A percentile compares a stretch with the other conserved stretches of the same genome.
These are phyloP conservation scores for Beauveria varroae DNA, from an alignment of 2,329 filamentous ascomycete genomes.

Conservation along the genomic window DNA sequence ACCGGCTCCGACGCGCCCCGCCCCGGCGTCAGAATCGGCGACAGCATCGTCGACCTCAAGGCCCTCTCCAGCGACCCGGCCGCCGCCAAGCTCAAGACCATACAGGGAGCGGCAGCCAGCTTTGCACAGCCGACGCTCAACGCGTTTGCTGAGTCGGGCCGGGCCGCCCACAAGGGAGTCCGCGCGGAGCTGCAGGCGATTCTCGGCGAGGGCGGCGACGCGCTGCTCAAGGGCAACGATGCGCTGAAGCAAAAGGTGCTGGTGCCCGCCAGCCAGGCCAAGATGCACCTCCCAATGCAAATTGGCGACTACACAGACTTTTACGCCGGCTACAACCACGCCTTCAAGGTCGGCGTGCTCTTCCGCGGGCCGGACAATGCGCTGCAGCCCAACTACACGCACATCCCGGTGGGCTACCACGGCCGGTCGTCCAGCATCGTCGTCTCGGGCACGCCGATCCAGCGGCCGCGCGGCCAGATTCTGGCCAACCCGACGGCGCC, in stretches of 20 bases:
- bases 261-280: conserved; percentile 37
- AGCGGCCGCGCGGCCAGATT: conserved; percentile 67
- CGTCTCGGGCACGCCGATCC: conserved; percentile 64
- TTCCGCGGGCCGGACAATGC: conserved; percentile 69
- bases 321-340: conserved; percentile 73
- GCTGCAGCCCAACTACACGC: conserved; percentile 73
- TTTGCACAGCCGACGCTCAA: conserved; percentile 51
- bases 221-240: conserved; percentile 29
- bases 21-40: conserved; percentile 61
- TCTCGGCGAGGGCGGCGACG: conserved; percentile 43
- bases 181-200: conserved; percentile 62
- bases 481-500: conserved; percentile 38
- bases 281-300: conserved; percentile 63
- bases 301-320: conserved; percentile 85
- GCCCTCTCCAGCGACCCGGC: conserved; percentile 13
- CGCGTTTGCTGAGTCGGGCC: conserved; percentile 63
- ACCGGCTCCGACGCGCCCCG: conserved; percentile 46
- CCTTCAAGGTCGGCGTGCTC: conserved; percentile 59
- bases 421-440: conserved; percentile 71
- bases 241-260: conserved; percentile 22
- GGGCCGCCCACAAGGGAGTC: conserved; percentile 60
- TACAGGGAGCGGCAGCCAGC: conserved; percentile 27
- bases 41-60: conserved; percentile 55
- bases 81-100: conserved; percentile 11
- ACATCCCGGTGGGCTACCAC: conserved; percentile 76